phyloP scores from a whole-genome alignment of 2,329 filamentous ascomycete species.

The Neopestalotiopsis sp. region DNA sequence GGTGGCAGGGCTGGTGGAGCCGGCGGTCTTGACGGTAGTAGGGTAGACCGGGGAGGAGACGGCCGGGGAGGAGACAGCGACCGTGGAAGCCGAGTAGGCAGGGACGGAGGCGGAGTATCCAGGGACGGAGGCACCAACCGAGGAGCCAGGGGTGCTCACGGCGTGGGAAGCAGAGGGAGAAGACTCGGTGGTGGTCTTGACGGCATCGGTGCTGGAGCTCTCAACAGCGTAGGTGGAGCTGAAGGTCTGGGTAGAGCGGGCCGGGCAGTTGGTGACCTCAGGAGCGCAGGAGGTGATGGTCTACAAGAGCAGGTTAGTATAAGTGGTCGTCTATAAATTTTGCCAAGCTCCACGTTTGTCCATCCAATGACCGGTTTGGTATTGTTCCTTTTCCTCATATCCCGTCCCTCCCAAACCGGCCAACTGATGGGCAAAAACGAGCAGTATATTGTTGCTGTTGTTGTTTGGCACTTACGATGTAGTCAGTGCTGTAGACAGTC shows the following conservation, averaged over 20 bases:
- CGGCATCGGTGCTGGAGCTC: background rate
- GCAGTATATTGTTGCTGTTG: background rate
- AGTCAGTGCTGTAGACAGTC: conserved; percentile 63
- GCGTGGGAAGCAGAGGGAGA: conserved; percentile 24
- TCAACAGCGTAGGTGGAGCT: conserved; percentile 46
- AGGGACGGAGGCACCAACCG: background rate
- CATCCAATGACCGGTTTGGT: background rate
- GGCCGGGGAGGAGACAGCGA: conserved; percentile 18
- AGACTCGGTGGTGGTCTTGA: conserved; percentile 21
- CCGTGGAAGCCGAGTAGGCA: conserved; percentile 17
- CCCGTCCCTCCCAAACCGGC: background rate
- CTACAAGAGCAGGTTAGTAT: conserved; percentile 62
- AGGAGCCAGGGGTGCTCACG: conserved; percentile 20
- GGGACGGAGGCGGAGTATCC: conserved; percentile 10
- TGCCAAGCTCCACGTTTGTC: background rate
- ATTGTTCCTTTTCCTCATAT: background rate
- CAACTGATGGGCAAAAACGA: background rate
- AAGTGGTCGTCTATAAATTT: conserved; percentile 39
- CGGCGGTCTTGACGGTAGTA: conserved; percentile 37
- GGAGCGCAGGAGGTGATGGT: conserved; percentile 68
- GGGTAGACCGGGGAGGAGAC: conserved; percentile 27
- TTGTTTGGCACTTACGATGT: conserved; percentile 28
- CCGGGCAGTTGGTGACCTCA: conserved; percentile 68
- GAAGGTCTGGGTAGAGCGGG: conserved; percentile 44
- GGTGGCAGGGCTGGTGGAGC: conserved; percentile 9